phyloP scores from a whole-genome alignment of 805 yeast species.

The Schwanniomyces vanrijiae region DNA sequence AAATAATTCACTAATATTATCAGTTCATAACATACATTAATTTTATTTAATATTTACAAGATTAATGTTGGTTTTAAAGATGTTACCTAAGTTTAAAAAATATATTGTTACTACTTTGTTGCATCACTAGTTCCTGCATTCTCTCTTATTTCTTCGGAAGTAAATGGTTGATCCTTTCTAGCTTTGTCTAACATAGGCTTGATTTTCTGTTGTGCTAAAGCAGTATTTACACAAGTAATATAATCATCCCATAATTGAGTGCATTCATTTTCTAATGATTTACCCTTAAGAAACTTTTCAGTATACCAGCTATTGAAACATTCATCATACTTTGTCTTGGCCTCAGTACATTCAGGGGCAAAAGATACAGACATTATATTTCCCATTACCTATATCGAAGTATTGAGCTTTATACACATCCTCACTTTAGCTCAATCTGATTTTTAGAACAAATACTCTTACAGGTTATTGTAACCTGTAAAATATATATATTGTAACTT shows the following conservation, averaged over 20 bases:
- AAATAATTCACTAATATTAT: no score
- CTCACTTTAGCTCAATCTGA: no score
- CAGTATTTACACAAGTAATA: constrained; percentile 79
- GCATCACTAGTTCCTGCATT: constrained; percentile 16
- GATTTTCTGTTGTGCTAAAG: constrained; percentile 71
- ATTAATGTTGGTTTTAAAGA: neutral
- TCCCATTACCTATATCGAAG: constrained; percentile 29
- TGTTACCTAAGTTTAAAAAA: neutral
- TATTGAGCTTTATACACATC: neutral
- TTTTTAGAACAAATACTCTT: neutral
- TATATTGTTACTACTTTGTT: neutral
- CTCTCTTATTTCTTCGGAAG: constrained; percentile 29
- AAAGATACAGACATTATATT: constrained; percentile 64
- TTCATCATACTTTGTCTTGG: constrained; percentile 82
- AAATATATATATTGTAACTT: neutral
- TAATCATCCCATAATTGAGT: constrained; percentile 86
- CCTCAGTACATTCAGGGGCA: constrained; percentile 94
- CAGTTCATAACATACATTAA: neutral
- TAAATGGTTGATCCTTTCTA: constrained; percentile 83
- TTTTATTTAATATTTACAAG: neutral
- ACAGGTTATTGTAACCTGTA: neutral
- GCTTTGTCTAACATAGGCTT: constrained; percentile 86
- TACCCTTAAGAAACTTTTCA: constrained; percentile 66
- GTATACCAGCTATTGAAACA: constrained; percentile 96
- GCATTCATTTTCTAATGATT: constrained; percentile 77